Base-by-base conservation (phyloP, 768 basidiomycete genomes). In the Suillus subluteus region DNA sequence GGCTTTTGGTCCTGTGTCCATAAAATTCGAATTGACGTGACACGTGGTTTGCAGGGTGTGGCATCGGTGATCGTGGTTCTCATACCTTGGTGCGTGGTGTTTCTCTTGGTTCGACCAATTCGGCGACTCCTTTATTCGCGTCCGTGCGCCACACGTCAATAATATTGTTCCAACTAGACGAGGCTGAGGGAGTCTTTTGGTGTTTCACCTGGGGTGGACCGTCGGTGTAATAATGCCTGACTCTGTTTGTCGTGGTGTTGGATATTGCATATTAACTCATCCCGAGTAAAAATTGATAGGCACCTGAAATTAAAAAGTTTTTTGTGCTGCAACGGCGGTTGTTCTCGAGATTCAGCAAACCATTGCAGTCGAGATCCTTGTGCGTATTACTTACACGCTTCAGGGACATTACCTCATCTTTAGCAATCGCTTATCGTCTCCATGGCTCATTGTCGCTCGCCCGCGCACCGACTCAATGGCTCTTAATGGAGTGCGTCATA, bases 381-480 rank as follows among this genome's bases (percentile, higher is more conserved):
- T 6, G 23, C 15, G 7, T 52, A 26, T 52, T 52, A 52, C 23
- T 55, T 55, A 55, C 54, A 35, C 54, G 54, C 54, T 32, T 35
- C 54, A 55, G 55, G 55, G 11, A 21, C 32, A 56, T 56, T 56
- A 56, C 55, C 55, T 56, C 55, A 56, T 21, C 21, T 37, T 56
- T 35, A 56, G 55, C 55, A 35, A 56, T n/a, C 55, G 32, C 55
- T 56, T 56, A 56, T 13, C 32, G 32, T 37, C 35, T n/a, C 55
- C 12, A 37, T 56, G 55, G 55, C 55, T 56, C 55, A 56, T 56
- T 56, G 55, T 56, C 21, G 18, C 21, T 35, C 55, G 32, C 11
- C 5, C 2, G 26, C 16, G 18, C 3, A 37, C 55, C 12, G 21
- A 56, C 35, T 37, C 21, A 35, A 56, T 56, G 55, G 55, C 32